Evolutionary conservation across 257 asterid genomes (phyloP).

Genomic region (Scutellaria galericulata): DNA sequence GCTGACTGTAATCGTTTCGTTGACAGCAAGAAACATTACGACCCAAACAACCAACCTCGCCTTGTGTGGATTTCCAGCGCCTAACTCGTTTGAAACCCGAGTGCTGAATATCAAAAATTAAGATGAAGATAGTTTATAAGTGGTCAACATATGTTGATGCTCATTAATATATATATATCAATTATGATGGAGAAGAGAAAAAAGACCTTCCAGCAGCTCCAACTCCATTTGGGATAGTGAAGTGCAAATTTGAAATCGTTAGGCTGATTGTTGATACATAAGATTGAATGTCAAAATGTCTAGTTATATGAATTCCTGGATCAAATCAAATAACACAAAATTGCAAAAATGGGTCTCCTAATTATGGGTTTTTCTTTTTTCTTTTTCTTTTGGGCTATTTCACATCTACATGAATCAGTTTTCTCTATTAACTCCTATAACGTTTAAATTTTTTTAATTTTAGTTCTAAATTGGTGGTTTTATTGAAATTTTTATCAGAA

Average conservation of each 20-base stretch:
- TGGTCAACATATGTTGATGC: no score
- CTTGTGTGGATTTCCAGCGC: slow-evolving; percentile 57
- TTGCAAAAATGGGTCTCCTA: no score
- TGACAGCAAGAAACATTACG: slow-evolving; percentile 44
- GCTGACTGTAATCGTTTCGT: slow-evolving; percentile 35
- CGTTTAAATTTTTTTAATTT: no score
- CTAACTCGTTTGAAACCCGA: slow-evolving; percentile 66
- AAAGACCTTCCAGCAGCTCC: slow-evolving; percentile 68
- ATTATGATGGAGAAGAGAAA: background rate
- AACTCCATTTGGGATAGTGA: slow-evolving; percentile 58
- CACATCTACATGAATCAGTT: no score
- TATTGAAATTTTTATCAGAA: no score
- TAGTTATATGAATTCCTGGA: background rate
- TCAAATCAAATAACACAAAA: no score
- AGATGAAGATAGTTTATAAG: no score
- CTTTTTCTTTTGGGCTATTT: no score
- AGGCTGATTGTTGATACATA: slow-evolving; percentile 46
- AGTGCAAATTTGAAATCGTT: slow-evolving; percentile 59
- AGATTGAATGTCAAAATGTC: background rate
- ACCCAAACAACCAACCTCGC: slow-evolving; percentile 50
- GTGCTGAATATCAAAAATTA: slow-evolving; percentile 42
- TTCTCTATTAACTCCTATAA: no score
- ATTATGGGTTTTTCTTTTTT: no score
- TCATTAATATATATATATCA: no score
- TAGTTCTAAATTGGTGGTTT: no score